A percentile compares a stretch with the other conserved stretches of the same genome.
Evolutionary conservation across 2,329 filamentous ascomycete genomes (phyloP).

Genomic region (Dactylella cylindrospora): DNA sequence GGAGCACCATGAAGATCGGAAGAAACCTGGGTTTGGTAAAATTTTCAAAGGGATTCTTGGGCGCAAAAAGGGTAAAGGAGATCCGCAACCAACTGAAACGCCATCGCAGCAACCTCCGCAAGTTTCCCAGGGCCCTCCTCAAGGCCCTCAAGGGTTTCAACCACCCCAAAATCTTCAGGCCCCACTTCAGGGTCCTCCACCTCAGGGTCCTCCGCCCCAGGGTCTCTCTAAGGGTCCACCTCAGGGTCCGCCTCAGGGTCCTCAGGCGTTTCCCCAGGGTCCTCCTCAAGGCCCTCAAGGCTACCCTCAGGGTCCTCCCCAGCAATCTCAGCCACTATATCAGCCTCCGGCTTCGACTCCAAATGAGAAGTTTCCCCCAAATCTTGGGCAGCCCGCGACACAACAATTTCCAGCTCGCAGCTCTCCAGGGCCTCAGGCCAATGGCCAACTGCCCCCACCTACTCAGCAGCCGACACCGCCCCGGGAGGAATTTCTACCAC

Average conservation of each 20-base stretch:
- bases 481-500: conserved; percentile 29
- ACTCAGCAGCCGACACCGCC: conserved; percentile 2
- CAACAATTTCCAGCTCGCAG: conserved; percentile 1
- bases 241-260: neutral
- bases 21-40: conserved; percentile 18
- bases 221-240: neutral
- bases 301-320: neutral
- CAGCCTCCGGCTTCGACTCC: conserved; percentile 15
- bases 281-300: neutral
- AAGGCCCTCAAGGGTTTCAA: neutral
- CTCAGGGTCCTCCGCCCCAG: neutral
- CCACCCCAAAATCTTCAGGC: too few relatives aligned
- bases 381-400: conserved; percentile 2
- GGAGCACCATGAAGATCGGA: conserved; percentile 17
- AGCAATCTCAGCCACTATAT: neutral
- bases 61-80: conserved; percentile 31
- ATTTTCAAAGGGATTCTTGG: conserved; percentile 13
- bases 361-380: conserved; percentile 21
- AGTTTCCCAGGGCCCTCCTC: conserved; percentile 4
- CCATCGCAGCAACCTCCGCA: conserved; percentile 3
- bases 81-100: conserved; percentile 11
- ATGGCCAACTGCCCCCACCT: conserved; percentile 17
- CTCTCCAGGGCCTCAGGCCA: conserved; percentile 2
- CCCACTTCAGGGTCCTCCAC: neutral
- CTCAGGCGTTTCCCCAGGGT: conserved; percentile 12